Percentiles rank a stretch among this genome's conserved stretches.
Evolutionary conservation across 192 early-diverging fungal genomes (phyloP).

Genomic region (Haplosporangium gracile): DNA sequence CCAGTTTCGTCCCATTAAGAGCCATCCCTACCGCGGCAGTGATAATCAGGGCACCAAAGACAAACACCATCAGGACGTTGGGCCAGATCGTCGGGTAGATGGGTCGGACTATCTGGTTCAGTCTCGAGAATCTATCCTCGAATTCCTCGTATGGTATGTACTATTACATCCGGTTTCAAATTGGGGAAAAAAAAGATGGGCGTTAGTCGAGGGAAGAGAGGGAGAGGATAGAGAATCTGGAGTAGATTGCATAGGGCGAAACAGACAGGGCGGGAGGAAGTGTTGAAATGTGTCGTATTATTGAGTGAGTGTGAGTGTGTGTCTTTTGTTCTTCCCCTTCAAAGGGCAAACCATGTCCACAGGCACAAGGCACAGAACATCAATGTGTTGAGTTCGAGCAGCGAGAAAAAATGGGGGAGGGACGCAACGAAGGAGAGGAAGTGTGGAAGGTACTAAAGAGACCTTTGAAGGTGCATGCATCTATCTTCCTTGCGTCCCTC

Average conservation of each 20-base stretch:
- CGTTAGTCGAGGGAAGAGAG: background rate
- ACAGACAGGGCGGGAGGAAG: background rate
- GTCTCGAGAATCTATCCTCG: conserved; percentile 29
- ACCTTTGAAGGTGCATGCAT: background rate
- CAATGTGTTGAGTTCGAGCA: background rate
- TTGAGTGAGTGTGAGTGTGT: background rate
- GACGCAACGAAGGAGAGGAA: background rate
- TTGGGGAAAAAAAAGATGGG: background rate
- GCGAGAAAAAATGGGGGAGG: background rate
- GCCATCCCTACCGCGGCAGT: conserved; percentile 27
- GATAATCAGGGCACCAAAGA: conserved; percentile 22
- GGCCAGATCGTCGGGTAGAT: conserved; percentile 44
- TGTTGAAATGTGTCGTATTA: background rate
- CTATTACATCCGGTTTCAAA: background rate
- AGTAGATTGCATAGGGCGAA: background rate
- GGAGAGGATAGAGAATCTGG: background rate
- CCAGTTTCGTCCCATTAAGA: background rate
- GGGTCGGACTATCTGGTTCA: conserved; percentile 33
- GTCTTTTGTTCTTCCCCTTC: background rate
- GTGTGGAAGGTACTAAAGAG: background rate
- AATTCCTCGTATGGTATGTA: conserved; percentile 48
- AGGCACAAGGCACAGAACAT: background rate
- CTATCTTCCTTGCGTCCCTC: background rate
- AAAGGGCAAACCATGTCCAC: background rate
- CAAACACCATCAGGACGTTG: conserved; percentile 8